Evolutionary conservation across 345 rosid genomes (phyloP), one percentile per base, ranked within the genome.

Genomic region (Hypericum androsaemum): DNA sequence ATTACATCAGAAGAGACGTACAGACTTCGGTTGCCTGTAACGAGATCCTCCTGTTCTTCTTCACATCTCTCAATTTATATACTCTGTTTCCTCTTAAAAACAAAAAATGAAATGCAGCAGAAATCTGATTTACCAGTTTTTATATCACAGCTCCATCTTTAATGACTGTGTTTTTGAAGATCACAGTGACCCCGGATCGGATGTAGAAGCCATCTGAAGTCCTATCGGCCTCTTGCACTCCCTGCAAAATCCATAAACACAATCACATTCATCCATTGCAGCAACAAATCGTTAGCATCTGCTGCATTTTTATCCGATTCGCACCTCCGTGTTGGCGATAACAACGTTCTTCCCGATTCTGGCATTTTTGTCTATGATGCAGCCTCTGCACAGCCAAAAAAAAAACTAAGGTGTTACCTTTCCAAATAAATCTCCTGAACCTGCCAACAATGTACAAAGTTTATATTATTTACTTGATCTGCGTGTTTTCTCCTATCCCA

Each of bases 301-400:
- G 13, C 28, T 10, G 12, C 22, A 41, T 36, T 12, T 12, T 38
- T 9, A 48, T 54, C 48, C 39, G 53, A 50, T 7, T 0, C 57
- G 12, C 61, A 90, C 98, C 96, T 84, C 98, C 0, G 94, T 75
- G 78, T 90, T 84, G 17, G 80, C 86, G 13, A 90, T 80, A 39
- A 82, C 64, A 14, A 82, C 95, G 59, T 84, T 81, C 76, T 84
- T 90, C 67, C 98, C 98, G 1, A 90, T 82, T 67, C 88, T 82
- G 57, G 95, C 92, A 70, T 90, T 84, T 71, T 90, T 90, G 77
- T 90, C 95, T 51, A 90, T 84, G 63, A 90, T 90, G 82, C 96
- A 90, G 15, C 77, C 88, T 53, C 98, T 90, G 75, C 59, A 61
- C 47, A 61, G 48, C 17, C 56, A 38, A 50, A 16, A 32, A 36